These are phyloP conservation scores for Sonneratia caseolaris DNA, from an alignment of 345 rosid genomes.

Conservation along the genomic window DNA sequence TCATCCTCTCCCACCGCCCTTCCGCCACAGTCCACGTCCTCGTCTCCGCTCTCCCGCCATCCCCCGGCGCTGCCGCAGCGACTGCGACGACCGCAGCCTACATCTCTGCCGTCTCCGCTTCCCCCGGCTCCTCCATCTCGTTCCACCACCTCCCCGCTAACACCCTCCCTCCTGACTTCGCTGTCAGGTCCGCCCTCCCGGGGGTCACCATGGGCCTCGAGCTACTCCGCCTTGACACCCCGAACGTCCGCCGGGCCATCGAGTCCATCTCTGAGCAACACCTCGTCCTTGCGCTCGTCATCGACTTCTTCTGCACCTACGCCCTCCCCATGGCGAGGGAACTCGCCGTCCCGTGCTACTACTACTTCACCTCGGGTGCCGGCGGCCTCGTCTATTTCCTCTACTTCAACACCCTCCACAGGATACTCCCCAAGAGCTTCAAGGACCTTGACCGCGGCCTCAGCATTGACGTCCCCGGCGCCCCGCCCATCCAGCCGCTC, in stretches of 20 bases:
- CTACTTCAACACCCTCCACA: constrained; percentile 4
- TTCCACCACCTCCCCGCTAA: constrained; percentile 9
- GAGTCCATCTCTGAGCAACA: constrained; percentile 3
- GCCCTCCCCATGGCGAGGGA: constrained; percentile 5
- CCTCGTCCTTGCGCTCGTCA: constrained; percentile 4
- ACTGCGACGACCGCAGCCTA: neutral
- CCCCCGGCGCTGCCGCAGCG: neutral
- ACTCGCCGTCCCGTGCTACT: constrained; percentile 10
- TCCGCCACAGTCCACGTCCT: constrained; percentile 9
- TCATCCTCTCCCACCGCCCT: constrained; percentile 13
- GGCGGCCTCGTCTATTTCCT: neutral
- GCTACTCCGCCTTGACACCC: constrained; percentile 6
- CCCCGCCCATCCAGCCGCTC: neutral
- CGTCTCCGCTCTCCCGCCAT: neutral
- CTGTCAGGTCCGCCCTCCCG: constrained; percentile 4
- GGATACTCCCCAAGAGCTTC: neutral
- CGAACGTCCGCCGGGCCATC: constrained; percentile 6
- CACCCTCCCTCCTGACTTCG: neutral
- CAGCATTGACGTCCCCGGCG: neutral
- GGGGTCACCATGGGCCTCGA: constrained; percentile 4
- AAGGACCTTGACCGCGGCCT: constrained; percentile 2
- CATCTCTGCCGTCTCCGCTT: constrained; percentile 1
- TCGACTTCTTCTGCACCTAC: constrained; percentile 8
- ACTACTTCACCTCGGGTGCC: constrained; percentile 3
- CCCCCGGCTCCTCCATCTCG: neutral